Conservation (phyloP, 257 asterid species). For the Craterostigma plantagineum region DNA sequence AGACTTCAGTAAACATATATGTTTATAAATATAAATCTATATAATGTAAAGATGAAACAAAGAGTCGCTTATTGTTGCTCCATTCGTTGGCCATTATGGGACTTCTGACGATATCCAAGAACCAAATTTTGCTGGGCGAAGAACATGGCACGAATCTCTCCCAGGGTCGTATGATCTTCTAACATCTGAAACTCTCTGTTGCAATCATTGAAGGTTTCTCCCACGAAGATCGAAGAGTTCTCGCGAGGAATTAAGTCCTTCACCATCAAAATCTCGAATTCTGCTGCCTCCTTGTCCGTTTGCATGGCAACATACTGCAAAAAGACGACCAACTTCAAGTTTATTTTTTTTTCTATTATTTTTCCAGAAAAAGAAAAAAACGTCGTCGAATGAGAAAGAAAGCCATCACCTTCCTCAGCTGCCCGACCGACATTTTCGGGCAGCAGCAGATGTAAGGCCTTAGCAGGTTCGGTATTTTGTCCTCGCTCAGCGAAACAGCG, state of each 20-base stretch:
- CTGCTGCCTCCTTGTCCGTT: conserved; percentile 47
- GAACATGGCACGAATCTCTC: conserved; percentile 45
- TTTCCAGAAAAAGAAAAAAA: conserved; percentile 6
- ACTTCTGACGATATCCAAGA: neutral
- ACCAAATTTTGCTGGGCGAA: conserved; percentile 63
- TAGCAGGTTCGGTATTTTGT: conserved; percentile 67
- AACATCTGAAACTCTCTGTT: conserved; percentile 25
- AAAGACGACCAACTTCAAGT: too few species aligned
- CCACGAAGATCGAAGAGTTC: conserved; percentile 16
- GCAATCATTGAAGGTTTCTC: conserved; percentile 18
- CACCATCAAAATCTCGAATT: conserved; percentile 49
- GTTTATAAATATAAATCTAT: too few species aligned
- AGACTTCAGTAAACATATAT: too few species aligned
- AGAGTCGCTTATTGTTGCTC: too few species aligned
- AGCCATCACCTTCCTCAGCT: conserved; percentile 64
- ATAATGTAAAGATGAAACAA: too few species aligned
- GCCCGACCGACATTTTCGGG: conserved; percentile 40
- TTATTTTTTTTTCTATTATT: too few species aligned
- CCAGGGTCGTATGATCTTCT: conserved; percentile 57
- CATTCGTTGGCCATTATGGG: too few species aligned
- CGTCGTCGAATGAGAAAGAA: conserved; percentile 8
- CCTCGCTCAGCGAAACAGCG: conserved; percentile 54
- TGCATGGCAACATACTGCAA: conserved; percentile 78
- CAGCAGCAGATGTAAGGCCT: conserved; percentile 76
- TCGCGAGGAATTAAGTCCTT: conserved; percentile 23